Percentiles rank a stretch among this genome's conserved stretches.
Conservation (phyloP, 192 early-diverging fungal species). For the Backusella macrospora region DNA sequence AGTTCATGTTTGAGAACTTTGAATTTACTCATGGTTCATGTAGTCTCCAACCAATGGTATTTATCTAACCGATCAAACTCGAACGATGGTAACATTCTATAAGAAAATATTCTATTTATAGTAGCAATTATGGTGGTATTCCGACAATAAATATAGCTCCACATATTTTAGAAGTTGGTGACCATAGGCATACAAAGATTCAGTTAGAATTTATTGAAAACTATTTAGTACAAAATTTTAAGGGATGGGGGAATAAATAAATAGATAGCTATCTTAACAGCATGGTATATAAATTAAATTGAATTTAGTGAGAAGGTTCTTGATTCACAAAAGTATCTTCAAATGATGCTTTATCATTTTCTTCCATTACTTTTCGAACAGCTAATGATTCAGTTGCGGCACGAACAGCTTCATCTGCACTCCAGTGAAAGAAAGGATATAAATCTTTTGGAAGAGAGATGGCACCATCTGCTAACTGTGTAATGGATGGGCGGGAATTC, state of each 20-base stretch:
- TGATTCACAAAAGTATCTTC: neutral
- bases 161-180: too few species aligned
- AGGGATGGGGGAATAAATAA: neutral
- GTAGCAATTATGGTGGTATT: too few species aligned
- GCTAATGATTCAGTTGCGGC: slow-evolving; percentile 22
- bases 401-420: slow-evolving; percentile 38
- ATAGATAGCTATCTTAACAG: neutral
- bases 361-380: slow-evolving; percentile 2
- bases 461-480: neutral
- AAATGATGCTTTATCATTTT: neutral
- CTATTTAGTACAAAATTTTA: neutral
- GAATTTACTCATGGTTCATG: too few species aligned
- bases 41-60: too few species aligned
- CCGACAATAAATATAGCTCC: too few species aligned
- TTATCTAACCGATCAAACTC: too few species aligned
- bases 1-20: too few species aligned
- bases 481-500: neutral
- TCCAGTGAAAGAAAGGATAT: slow-evolving; percentile 45
- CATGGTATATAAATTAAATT: neutral
- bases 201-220: neutral
- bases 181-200: neutral
- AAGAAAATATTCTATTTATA: too few species aligned
- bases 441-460: slow-evolving; percentile 33
- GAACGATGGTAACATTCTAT: too few species aligned
- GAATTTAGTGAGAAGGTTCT: neutral